Evolutionary conservation across 1,284 basidiomycete genomes (phyloP).

Genomic region (Puccinia novopanici): DNA sequence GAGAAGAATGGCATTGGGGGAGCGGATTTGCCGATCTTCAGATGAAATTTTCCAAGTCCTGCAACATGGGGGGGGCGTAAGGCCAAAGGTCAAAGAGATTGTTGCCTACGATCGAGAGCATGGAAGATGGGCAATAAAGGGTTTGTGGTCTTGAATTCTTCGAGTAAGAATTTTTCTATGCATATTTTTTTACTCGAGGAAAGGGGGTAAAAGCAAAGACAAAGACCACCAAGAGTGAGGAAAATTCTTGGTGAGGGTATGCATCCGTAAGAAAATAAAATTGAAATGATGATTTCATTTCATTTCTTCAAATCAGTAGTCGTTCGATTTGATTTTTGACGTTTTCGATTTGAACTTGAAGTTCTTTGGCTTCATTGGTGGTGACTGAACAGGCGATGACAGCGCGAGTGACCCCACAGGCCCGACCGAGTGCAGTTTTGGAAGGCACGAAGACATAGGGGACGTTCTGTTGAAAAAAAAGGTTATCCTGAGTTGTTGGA

Average conservation of each 20-base stretch:
- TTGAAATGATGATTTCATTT: not conserved
- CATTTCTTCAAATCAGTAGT: conserved; percentile 46
- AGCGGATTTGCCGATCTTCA: no score
- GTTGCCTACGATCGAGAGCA: no score
- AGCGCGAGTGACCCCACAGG: conserved; percentile 91
- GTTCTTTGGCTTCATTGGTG: conserved; percentile 90
- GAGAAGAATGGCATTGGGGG: no score
- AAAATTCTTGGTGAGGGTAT: conserved; percentile 1
- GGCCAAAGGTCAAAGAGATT: no score
- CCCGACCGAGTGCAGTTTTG: conserved; percentile 90
- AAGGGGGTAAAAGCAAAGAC: not conserved
- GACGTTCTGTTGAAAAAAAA: conserved; percentile 54
- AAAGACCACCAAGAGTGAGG: not conserved
- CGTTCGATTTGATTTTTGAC: conserved; percentile 66
- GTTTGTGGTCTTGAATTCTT: no score
- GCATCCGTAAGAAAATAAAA: conserved; percentile 2
- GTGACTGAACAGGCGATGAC: conserved; percentile 95
- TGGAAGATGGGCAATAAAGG: no score
- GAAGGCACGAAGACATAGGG: conserved; percentile 78
- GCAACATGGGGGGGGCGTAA: no score
- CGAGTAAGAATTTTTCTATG: no score
- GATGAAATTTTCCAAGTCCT: no score
- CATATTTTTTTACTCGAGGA: not conserved
- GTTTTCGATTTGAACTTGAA: conserved; percentile 83
- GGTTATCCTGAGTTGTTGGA: not conserved